phyloP scores from a whole-genome alignment of 2,329 filamentous ascomycete species.

The Parasarocladium wereldwijsianum region DNA sequence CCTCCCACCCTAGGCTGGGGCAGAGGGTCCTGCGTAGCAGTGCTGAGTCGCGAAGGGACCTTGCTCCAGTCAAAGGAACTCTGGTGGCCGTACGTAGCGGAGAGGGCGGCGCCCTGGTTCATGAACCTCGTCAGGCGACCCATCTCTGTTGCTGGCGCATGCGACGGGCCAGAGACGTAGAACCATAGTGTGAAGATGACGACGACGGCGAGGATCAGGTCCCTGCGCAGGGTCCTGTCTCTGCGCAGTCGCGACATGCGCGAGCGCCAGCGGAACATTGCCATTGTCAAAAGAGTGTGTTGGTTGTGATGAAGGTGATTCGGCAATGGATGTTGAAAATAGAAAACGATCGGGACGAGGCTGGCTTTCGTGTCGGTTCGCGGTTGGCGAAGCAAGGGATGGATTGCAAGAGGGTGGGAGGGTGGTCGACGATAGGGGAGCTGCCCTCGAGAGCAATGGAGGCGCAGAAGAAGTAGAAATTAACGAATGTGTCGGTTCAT shows the following conservation, averaged over 20 bases:
- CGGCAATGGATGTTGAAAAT: too few species aligned
- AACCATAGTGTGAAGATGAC: slow-evolving; percentile 5
- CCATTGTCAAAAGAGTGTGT: too few species aligned
- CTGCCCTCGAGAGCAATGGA: not conserved
- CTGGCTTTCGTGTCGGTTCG: too few species aligned
- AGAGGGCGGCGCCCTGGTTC: slow-evolving; percentile 3
- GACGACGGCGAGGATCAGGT: slow-evolving; percentile 2
- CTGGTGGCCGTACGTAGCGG: slow-evolving; percentile 6
- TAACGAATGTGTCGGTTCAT: not conserved
- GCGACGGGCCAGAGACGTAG: slow-evolving; percentile 2
- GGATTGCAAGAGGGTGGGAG: too few species aligned
- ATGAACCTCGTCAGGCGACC: slow-evolving; percentile 3
- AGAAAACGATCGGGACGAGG: too few species aligned
- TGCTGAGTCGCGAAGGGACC: slow-evolving; percentile 14
- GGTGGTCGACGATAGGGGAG: not conserved
- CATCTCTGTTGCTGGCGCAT: slow-evolving; percentile 1
- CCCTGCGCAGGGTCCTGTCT: slow-evolving; percentile 1
- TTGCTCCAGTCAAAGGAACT: slow-evolving; percentile 23
- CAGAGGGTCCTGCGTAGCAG: slow-evolving; percentile 11
- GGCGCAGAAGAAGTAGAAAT: not conserved
- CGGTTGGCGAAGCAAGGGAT: too few species aligned
- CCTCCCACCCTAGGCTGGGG: slow-evolving; percentile 9
- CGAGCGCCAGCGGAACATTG: slow-evolving; percentile 4
- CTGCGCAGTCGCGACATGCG: slow-evolving; percentile 3
- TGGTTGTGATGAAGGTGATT: too few species aligned